Base-by-base conservation (phyloP, 2,329 filamentous ascomycete species). In the Paracamarosporium sp. region DNA sequence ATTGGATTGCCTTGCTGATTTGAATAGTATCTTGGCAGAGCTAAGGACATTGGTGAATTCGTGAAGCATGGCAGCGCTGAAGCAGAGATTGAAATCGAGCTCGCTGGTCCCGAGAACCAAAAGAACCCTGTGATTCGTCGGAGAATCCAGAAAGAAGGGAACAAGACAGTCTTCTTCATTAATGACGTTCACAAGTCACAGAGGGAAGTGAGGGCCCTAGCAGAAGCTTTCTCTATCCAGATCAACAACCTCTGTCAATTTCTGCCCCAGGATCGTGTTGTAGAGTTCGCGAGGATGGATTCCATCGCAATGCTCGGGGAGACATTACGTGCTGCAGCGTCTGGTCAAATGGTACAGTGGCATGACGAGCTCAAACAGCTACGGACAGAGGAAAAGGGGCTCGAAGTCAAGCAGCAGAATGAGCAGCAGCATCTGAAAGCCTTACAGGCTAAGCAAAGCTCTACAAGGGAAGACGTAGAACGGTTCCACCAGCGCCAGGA, bases 161-260 rank as follows among this genome's bases (percentile, higher is more conserved):
- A 95, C 73, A 90, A 87, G 64, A 88, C 88, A 30, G 85, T 86
- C n/a, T 99, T 90, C 80, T 90, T 83, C 72, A 75, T 98, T 30
- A 89, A 97, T 72, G 88, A 88, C 38, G 85, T 82, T 61, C 83
- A 82, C 5, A 82, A 83, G 9, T 76, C 75, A 1, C 85, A 88
- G 61, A 90, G 88, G 68, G 82, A 82, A 3, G 83, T 98, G 6
- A 83, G 90, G 66, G 78, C 82, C 9, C 79, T 97, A 47, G 90
- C 89, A 59, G 85, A 82, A 57, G 83, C 83, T 9, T 88, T 96
- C 69, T 90, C 90, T 47, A 98, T 99, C 50, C 95, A 99, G 76
- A 92, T 98, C 63, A 95, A 99, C 80, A 99, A 99, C 67, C 83
- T 99, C 2, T 99, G 95, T 75, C 95, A 99, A 74, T 99, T 99